phyloP scores from a whole-genome alignment of 192 early-diverging fungal species.

The Dissophora ornata region DNA sequence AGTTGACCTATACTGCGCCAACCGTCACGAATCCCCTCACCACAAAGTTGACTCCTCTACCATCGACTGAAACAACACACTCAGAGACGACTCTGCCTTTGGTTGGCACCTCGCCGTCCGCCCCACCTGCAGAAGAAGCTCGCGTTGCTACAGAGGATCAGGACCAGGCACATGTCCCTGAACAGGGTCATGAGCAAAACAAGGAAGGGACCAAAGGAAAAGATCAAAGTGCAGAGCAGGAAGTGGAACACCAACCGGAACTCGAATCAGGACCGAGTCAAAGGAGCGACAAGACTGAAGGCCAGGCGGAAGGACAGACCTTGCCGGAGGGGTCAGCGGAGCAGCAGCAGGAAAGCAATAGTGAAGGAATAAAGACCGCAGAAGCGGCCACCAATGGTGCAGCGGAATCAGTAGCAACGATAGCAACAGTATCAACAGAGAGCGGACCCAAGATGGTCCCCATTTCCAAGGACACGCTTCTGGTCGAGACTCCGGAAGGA shows the following conservation, averaged over 20 bases:
- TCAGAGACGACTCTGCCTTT: background rate
- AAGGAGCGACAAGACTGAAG: too few relatives aligned
- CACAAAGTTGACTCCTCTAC: slow-evolving; percentile 12
- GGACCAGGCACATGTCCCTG: slow-evolving; percentile 21
- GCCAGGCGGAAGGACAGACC: too few relatives aligned
- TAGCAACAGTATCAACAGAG: background rate
- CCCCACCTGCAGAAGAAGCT: background rate
- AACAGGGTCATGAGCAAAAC: slow-evolving; percentile 11
- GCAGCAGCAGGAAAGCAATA: background rate
- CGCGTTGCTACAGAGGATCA: background rate
- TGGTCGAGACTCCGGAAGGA: slow-evolving; percentile 48
- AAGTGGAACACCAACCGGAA: too few relatives aligned
- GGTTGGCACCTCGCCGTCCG: background rate
- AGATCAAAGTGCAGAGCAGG: background rate
- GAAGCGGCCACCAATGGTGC: background rate
- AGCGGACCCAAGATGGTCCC: slow-evolving; percentile 14
- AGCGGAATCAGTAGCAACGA: background rate
- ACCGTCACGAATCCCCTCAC: slow-evolving; percentile 47
- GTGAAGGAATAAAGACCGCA: too few relatives aligned
- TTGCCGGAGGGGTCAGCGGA: background rate
- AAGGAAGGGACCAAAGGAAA: background rate
- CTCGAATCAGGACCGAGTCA: too few relatives aligned
- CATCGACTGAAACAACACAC: background rate
- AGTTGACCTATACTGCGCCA: slow-evolving; percentile 27
- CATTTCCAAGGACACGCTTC: slow-evolving; percentile 42